These are phyloP conservation scores for Stentor roeselii DNA, from an alignment of 73 alveolate species.

Conservation along the genomic window DNA sequence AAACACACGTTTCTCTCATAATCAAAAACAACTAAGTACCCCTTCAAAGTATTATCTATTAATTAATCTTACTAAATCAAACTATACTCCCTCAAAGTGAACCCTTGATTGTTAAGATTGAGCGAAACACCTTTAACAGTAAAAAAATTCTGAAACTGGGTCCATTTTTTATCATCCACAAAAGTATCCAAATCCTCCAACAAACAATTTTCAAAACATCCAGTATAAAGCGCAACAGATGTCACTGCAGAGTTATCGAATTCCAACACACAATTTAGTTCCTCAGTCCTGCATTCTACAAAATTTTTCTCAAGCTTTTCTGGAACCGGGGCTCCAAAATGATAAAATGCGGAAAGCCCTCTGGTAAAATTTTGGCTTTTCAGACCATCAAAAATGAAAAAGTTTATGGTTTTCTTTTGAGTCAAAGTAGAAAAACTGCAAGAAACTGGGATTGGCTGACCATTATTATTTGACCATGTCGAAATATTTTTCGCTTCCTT, in stretches of 20 bases:
- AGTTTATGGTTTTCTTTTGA: not conserved
- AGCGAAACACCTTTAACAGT: not conserved
- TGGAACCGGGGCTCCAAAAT: slow-evolving; percentile 19
- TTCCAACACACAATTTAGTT: not conserved
- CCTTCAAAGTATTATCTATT: no score
- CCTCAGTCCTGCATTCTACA: not conserved
- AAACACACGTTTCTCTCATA: no score
- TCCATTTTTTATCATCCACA: slow-evolving; percentile 12
- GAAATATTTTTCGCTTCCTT: slow-evolving; percentile 14
- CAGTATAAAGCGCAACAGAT: not conserved
- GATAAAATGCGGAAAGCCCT: slow-evolving; percentile 2
- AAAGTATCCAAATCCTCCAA: not conserved
- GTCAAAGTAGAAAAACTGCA: not conserved
- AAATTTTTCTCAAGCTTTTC: not conserved
- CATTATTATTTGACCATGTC: not conserved
- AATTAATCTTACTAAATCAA: no score
- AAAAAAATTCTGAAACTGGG: slow-evolving; percentile 6
- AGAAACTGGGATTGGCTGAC: slow-evolving; percentile 3
- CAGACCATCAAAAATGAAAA: slow-evolving; percentile 9
- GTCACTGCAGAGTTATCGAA: not conserved
- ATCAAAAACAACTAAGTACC: no score
- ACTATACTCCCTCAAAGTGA: not conserved
- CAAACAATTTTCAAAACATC: not conserved
- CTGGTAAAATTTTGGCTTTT: not conserved
- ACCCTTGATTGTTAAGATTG: not conserved